Evolutionary conservation across 2,329 filamentous ascomycete species (phyloP), one percentile per base, ranked within the genome.

Genomic region (Lecanicillium sp.): DNA sequence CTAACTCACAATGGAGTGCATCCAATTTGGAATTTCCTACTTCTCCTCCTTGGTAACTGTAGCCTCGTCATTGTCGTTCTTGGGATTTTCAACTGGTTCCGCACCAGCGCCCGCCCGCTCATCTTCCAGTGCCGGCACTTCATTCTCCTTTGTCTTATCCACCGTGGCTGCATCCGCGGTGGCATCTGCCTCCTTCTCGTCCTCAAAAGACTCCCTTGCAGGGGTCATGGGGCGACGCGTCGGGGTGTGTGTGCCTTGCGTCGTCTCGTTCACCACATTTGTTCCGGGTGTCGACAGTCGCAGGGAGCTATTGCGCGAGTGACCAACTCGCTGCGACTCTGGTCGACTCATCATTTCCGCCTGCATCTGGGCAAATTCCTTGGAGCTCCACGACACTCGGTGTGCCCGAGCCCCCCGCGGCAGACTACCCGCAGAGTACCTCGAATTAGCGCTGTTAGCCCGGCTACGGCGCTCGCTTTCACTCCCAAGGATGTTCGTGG

Each of bases 371-470:
- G 65, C 62, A 46, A 75, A 68, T 37, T 76, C 71, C 17, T 61
- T 63, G 5, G 71, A 65, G 46, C 63, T 74, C 71, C 72, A 76
- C 10, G 69, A 73, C 4, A 61, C 57, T 30, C 71, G 62, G 41
- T 74, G 69, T 1, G 60, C 58, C 12, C 69, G 64, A n/a, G 67
- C 68, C 3, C 62, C 65, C 9, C 68, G 69, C 15, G 72, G 71
- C 4, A 76, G 55, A 42, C 65, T 74, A 17, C 58, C 56, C 46
- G 65, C 56, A 30, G 64, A 65, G 48, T 64, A 56, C 44, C 66
- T 54, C 45, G 66, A 68, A 44, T 57, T 59, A 45, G 66, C 58
- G 44, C 69, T 74, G 45, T 63, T 62, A 17, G 67, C 57, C 33
- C 69, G 64, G 44, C 57, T 64, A 7, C 55, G 51, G 29, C 57